phyloP scores from a whole-genome alignment of 192 early-diverging fungal species.

The Umbelopsis sp. region DNA sequence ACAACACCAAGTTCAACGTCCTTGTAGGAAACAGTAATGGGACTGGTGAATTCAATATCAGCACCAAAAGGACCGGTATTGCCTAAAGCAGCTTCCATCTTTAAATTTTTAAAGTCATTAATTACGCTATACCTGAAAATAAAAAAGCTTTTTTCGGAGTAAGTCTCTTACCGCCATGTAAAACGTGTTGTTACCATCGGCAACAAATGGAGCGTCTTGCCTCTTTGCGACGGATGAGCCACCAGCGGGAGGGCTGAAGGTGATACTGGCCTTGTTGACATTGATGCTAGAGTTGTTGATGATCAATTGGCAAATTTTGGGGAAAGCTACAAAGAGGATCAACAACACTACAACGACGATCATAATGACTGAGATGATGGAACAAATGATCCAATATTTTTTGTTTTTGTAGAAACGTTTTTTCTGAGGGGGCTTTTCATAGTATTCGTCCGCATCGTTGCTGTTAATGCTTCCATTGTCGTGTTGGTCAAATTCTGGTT shows the following conservation, averaged over 20 bases:
- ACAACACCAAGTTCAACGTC: slow-evolving; percentile 45
- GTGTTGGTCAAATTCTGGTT: slow-evolving; percentile 3
- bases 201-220: slow-evolving; percentile 3
- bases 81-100: slow-evolving; percentile 28
- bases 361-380: slow-evolving; percentile 48
- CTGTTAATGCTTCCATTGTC: slow-evolving; percentile 8
- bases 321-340: slow-evolving; percentile 55
- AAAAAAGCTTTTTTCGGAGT: neutral
- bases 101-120: neutral
- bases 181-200: slow-evolving; percentile 1
- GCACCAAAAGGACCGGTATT: slow-evolving; percentile 53
- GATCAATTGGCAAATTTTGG: slow-evolving; percentile 50
- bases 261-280: slow-evolving; percentile 45
- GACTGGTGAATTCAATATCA: slow-evolving; percentile 50
- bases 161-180: neutral
- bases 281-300: slow-evolving; percentile 46
- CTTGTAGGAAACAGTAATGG: slow-evolving; percentile 53
- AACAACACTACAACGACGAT: slow-evolving; percentile 52
- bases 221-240: neutral
- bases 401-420: slow-evolving; percentile 50
- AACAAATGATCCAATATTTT: slow-evolving; percentile 59
- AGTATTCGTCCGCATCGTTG: slow-evolving; percentile 40
- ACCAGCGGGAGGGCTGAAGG: slow-evolving; percentile 31
- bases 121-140: too few relatives aligned
- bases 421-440: slow-evolving; percentile 43